Evolutionary conservation across 2,329 filamentous ascomycete species (phyloP).

Genomic region (Neurospora crassa): DNA sequence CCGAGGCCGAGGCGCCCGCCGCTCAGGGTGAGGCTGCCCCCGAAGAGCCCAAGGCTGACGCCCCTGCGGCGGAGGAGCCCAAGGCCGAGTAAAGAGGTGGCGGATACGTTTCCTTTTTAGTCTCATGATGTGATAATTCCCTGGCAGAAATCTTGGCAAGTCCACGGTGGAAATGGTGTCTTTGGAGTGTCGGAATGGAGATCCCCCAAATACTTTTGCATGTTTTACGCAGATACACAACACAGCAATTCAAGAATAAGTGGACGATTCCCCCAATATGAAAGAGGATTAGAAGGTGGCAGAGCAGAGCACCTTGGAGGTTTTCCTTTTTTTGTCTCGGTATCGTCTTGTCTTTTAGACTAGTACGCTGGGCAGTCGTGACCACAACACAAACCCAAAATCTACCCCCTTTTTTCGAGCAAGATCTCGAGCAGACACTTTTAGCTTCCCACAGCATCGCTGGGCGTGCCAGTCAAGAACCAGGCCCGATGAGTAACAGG

Average conservation of each 20-base stretch:
- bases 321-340: slow-evolving; percentile 25
- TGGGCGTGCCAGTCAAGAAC: background rate
- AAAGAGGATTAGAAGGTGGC: slow-evolving; percentile 30
- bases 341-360: slow-evolving; percentile 42
- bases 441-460: background rate
- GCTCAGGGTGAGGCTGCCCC: slow-evolving; percentile 43
- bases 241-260: slow-evolving; percentile 17
- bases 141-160: slow-evolving; percentile 28
- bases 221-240: slow-evolving; percentile 42
- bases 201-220: slow-evolving; percentile 34
- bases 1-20: slow-evolving; percentile 80
- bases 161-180: slow-evolving; percentile 48
- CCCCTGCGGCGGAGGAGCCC: slow-evolving; percentile 50
- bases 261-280: slow-evolving; percentile 20
- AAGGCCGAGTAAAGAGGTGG: slow-evolving; percentile 52
- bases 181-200: slow-evolving; percentile 52
- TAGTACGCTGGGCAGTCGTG: slow-evolving; percentile 38
- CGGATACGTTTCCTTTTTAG: slow-evolving; percentile 24
- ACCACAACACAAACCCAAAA: slow-evolving; percentile 45
- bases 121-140: slow-evolving; percentile 33
- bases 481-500: background rate
- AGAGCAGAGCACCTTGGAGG: slow-evolving; percentile 33
- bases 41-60: slow-evolving; percentile 47
- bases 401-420: slow-evolving; percentile 17
- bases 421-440: background rate